phyloP scores from a whole-genome alignment of 2,329 filamentous ascomycete species.

The Cercospora brassicicola region DNA sequence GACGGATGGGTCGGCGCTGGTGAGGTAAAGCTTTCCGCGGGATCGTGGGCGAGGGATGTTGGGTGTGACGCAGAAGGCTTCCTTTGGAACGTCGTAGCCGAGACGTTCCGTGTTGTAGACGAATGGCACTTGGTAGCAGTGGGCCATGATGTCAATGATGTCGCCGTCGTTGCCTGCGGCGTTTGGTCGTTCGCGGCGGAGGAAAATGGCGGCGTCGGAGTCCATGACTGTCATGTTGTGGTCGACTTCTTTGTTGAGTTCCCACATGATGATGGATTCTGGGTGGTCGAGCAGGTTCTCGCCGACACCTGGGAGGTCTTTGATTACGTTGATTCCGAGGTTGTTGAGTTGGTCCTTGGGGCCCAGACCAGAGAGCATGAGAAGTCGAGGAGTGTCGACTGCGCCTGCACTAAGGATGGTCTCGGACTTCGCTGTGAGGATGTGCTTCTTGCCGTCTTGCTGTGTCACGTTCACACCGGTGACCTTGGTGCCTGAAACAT shows the following conservation, averaged over 20 bases:
- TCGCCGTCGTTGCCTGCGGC: conserved; percentile 69
- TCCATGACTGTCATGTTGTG: conserved; percentile 85
- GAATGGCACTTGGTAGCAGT: conserved; percentile 95
- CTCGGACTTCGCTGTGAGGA: conserved; percentile 65
- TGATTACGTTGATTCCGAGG: conserved; percentile 56
- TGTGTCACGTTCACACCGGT: conserved; percentile 72
- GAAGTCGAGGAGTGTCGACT: conserved; percentile 73
- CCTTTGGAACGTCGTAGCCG: conserved; percentile 68
- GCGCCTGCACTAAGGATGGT: conserved; percentile 79
- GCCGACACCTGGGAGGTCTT: conserved; percentile 62
- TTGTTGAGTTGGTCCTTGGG: conserved; percentile 50
- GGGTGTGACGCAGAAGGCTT: conserved; percentile 90
- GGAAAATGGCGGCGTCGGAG: conserved; percentile 84
- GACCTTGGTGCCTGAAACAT: conserved; percentile 68
- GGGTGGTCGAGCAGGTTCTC: conserved; percentile 66
- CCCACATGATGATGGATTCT: conserved; percentile 69
- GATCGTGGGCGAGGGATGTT: conserved; percentile 84
- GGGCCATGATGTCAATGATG: conserved; percentile 88
- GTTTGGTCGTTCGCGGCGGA: conserved; percentile 72
- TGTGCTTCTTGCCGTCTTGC: conserved; percentile 57
- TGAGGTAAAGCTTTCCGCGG: conserved; percentile 74
- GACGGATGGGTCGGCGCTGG: conserved; percentile 69
- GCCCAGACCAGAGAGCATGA: conserved; percentile 55
- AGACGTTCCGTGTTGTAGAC: conserved; percentile 78
- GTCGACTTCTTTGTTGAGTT: conserved; percentile 76